Conservation (phyloP, 2,329 filamentous ascomycete species). For the Cercospora nicotianae region DNA sequence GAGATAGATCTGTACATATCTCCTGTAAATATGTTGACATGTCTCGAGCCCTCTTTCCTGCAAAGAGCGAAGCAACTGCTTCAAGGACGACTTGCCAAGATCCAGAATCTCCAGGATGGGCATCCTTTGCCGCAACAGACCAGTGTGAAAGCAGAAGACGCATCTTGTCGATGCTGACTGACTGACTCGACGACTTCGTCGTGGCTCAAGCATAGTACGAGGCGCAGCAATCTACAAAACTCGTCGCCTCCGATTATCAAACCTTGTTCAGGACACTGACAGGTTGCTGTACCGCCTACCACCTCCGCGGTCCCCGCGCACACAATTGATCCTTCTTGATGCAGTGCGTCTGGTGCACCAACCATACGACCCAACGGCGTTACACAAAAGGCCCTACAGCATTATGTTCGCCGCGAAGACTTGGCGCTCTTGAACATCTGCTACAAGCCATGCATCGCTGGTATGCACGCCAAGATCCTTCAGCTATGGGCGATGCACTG, state of each 20-base stretch:
- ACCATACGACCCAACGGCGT: not conserved
- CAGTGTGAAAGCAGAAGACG: not conserved
- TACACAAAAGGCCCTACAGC: not conserved
- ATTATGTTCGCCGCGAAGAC: not conserved
- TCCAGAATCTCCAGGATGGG: not conserved
- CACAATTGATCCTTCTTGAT: not conserved
- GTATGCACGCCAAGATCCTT: not conserved
- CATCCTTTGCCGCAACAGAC: not conserved
- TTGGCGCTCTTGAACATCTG: not conserved
- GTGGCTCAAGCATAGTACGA: not conserved
- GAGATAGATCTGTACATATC: slow-evolving; percentile 15
- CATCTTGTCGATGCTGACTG: not conserved
- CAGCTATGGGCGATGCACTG: not conserved
- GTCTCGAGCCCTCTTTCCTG: not conserved
- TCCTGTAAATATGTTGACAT: not conserved
- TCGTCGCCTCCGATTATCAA: not conserved
- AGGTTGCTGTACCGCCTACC: not conserved
- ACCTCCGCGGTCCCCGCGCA: not conserved
- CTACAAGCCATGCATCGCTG: not conserved
- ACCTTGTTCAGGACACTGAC: not conserved
- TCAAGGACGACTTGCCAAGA: not conserved
- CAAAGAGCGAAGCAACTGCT: not conserved
- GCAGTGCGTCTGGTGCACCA: not conserved
- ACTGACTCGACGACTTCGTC: not conserved
- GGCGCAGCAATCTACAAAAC: not conserved